These are phyloP conservation scores for Parasarocladium wereldwijsianum DNA, from an alignment of 2,329 filamentous ascomycete species.

Conservation along the genomic window DNA sequence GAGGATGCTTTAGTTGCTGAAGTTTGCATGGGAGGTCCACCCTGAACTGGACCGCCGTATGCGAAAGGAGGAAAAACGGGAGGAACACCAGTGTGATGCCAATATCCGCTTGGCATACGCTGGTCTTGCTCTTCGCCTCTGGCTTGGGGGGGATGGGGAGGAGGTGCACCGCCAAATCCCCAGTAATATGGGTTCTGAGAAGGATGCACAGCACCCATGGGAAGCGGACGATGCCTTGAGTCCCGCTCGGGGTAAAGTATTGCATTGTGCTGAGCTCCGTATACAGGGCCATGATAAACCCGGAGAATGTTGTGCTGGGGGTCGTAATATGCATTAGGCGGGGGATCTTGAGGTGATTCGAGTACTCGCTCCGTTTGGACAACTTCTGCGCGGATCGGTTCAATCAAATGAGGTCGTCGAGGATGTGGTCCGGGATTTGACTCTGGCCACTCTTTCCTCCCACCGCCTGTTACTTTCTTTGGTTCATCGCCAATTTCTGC, in stretches of 20 bases:
- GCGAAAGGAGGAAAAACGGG: slow-evolving; percentile 8
- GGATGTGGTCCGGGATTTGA: slow-evolving; percentile 15
- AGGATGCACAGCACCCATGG: slow-evolving; percentile 28
- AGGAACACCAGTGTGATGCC: neutral
- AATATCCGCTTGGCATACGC: neutral
- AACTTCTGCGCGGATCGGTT: slow-evolving; percentile 31
- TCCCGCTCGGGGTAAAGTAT: slow-evolving; percentile 29
- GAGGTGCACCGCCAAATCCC: slow-evolving; percentile 18
- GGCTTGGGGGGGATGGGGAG: slow-evolving; percentile 6
- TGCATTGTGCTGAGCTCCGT: slow-evolving; percentile 31
- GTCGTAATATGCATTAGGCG: slow-evolving; percentile 46
- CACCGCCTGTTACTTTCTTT: slow-evolving; percentile 6
- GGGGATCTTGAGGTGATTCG: slow-evolving; percentile 35
- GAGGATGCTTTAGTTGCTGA: slow-evolving; percentile 5
- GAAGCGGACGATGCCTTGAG: slow-evolving; percentile 16
- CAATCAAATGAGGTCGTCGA: slow-evolving; percentile 28
- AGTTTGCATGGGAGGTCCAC: neutral
- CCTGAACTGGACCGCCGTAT: slow-evolving; percentile 2
- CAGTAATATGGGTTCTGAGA: slow-evolving; percentile 26
- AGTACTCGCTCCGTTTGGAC: slow-evolving; percentile 41
- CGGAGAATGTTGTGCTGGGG: slow-evolving; percentile 34
- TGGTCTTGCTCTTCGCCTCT: slow-evolving; percentile 13
- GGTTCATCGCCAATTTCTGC: slow-evolving; percentile 2
- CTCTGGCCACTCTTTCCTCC: slow-evolving; percentile 13
- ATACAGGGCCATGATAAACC: slow-evolving; percentile 41